phyloP scores from a whole-genome alignment of 225 moss, liverwort and hornwort genomes.

The Bryoerythrophyllum caledonicum region DNA sequence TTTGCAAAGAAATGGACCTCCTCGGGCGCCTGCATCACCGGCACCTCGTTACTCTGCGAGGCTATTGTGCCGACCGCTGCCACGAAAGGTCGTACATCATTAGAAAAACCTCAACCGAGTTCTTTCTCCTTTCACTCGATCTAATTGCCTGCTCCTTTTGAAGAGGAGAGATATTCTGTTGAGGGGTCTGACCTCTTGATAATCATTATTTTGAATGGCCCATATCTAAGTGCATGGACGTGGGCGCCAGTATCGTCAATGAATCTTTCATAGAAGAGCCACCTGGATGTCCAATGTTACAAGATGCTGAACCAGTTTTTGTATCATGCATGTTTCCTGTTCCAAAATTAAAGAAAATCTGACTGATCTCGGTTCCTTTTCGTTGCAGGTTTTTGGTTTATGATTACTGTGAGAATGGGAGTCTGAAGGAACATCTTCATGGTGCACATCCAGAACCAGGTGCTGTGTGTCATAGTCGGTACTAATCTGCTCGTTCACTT shows the following conservation, averaged over 20 bases:
- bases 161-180: neutral
- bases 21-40: constrained; percentile 67
- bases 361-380: neutral
- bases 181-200: neutral
- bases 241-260: neutral
- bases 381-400: constrained; percentile 62
- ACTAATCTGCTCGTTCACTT: neutral
- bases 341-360: too few species aligned
- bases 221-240: neutral
- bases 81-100: constrained; percentile 51
- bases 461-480: neutral
- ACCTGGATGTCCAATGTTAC: neutral
- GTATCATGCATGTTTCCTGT: too few species aligned
- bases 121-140: neutral
- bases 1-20: constrained; percentile 60
- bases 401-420: constrained; percentile 73
- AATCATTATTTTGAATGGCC: neutral
- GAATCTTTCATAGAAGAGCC: neutral
- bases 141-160: neutral
- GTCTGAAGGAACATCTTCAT: constrained; percentile 72
- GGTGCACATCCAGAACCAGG: constrained; percentile 31
- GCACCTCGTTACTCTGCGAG: constrained; percentile 63
- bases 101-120: neutral
- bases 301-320: too few species aligned
- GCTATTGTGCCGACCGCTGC: constrained; percentile 59